Percentiles rank a stretch among this genome's conserved stretches.
phyloP scores from a whole-genome alignment of 257 asterid species.

The Nicotiana attenuata region DNA sequence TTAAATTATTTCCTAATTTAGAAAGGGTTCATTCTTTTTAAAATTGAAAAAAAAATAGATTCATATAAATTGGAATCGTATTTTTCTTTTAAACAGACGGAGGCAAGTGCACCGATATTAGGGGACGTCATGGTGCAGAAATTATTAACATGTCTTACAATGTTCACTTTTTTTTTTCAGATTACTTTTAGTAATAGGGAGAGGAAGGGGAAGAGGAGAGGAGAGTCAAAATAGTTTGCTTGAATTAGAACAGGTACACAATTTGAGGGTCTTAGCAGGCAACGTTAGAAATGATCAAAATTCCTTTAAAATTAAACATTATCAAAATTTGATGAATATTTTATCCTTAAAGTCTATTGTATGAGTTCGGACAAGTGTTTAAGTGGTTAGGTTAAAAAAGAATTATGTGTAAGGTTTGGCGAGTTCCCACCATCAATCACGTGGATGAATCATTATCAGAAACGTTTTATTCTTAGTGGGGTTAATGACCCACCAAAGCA shows the following conservation, averaged over 20 bases:
- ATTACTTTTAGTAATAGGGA: too few relatives aligned
- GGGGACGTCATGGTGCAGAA: too few relatives aligned
- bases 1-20: too few relatives aligned
- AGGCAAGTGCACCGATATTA: too few relatives aligned
- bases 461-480: background rate
- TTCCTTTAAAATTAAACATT: background rate
- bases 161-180: too few relatives aligned
- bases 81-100: too few relatives aligned
- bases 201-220: background rate
- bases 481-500: constrained; percentile 13
- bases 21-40: too few relatives aligned
- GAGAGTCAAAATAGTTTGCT: background rate
- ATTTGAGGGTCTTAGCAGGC: background rate
- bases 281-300: background rate
- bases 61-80: too few relatives aligned
- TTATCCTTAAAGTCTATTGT: background rate
- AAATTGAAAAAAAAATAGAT: too few relatives aligned
- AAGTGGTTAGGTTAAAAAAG: constrained; percentile 8
- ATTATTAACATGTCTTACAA: too few relatives aligned
- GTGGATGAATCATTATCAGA: constrained; percentile 24
- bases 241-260: background rate
- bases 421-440: constrained; percentile 28
- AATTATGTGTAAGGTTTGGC: constrained; percentile 3
- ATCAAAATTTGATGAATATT: background rate
- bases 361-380: background rate